Base-by-base conservation (phyloP, 768 basidiomycete genomes). In the Leccinellum luteum region DNA sequence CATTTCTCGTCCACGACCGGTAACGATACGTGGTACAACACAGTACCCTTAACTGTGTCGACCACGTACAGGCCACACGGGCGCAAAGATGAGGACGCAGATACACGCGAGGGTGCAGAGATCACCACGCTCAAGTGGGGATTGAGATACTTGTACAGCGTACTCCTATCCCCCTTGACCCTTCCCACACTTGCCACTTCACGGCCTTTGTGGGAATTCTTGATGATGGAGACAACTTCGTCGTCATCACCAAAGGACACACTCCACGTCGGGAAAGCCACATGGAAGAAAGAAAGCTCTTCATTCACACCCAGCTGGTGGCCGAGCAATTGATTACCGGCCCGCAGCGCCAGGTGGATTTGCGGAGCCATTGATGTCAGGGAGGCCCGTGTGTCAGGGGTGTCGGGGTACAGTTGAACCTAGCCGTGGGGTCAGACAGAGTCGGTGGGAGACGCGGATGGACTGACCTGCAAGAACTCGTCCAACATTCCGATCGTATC, bases 111-210 rank as follows among this genome's bases (percentile, higher is more conserved):
- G 17, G 76, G 69, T 14, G 77, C 72, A 6, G 92, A 92, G 30
- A 87, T 73, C 35, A 92, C 76, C 8, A 84, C 82, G 50, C 87
- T 78, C 32, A 94, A 64, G 63, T 92, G 85, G 8, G 88, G 89
- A 69, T 96, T 96, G 59, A 98, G 80, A 67, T 97, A 96, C 74
- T 98, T 98, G 79, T 97, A 96, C 57, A 98, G 70, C 31, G 94
- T 94, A 35, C 85, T 86, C 53, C 94, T 84, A 71, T 95, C 89
- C 3, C 91, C 94, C 4, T 92, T 76, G 4, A 96, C 93, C 64
- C 86, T 86, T 4, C 95, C 96, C 30, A 88, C 73, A 1, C 86
- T 89, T 0, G 94, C 93, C 32, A 92, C 75, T 1, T 84, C 81
- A 55, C 79, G 79, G 12, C 55, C 55, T 27, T 54, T 65, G 58